These are phyloP conservation scores for Pisolithus sp. DNA, from an alignment of 768 basidiomycete species.

Conservation along the genomic window DNA sequence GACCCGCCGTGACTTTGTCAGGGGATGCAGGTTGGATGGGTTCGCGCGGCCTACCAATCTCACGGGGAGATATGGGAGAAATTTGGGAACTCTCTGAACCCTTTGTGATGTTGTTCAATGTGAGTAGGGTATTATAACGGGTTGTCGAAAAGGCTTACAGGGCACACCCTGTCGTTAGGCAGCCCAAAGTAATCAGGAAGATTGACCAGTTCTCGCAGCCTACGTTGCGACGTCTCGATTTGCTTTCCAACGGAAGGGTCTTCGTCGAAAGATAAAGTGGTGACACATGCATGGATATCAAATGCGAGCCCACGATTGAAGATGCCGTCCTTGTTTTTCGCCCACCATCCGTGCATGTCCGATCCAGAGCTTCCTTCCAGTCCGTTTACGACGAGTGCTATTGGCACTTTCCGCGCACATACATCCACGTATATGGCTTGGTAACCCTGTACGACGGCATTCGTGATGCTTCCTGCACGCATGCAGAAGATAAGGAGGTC, in stretches of 20 bases:
- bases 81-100: neutral
- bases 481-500: constrained; percentile 26
- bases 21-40: too few species aligned
- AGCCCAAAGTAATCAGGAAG: neutral
- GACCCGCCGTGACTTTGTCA: too few species aligned
- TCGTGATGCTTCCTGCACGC: constrained; percentile 16
- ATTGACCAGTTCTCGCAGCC: neutral
- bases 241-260: neutral
- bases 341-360: constrained; percentile 28
- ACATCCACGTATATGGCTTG: neutral
- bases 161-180: neutral
- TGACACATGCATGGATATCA: neutral
- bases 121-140: neutral
- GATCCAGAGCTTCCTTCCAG: constrained; percentile 8
- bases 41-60: too few species aligned
- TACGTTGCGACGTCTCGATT: neutral
- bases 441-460: constrained; percentile 21
- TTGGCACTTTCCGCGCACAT: neutral
- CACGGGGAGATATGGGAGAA: neutral
- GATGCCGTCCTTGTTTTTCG: constrained; percentile 12
- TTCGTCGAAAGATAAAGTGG: neutral
- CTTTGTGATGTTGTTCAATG: neutral
- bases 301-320: neutral
- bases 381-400: constrained; percentile 12
- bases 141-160: neutral